Conservation (phyloP, 768 basidiomycete species). For the Xerocomellus chrysenteron region DNA sequence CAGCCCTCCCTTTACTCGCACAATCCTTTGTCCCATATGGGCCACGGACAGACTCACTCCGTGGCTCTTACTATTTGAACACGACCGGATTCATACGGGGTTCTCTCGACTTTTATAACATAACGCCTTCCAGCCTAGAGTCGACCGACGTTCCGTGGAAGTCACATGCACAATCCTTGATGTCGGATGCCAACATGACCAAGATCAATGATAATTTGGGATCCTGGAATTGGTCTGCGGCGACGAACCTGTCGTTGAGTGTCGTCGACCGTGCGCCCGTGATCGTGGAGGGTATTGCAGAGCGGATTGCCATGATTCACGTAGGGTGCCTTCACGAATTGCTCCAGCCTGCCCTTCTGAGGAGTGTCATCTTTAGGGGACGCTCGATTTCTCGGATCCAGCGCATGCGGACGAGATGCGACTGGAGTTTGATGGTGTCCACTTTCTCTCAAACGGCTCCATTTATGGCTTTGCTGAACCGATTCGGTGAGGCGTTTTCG, state of each 20-base stretch:
- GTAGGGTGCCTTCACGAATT: constrained; percentile 41
- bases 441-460: constrained; percentile 69
- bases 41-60: constrained; percentile 41
- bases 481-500: constrained; percentile 45
- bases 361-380: constrained; percentile 47
- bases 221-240: constrained; percentile 69
- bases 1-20: constrained; percentile 46
- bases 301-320: constrained; percentile 59
- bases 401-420: constrained; percentile 55
- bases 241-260: constrained; percentile 63
- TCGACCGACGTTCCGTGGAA: constrained; percentile 46
- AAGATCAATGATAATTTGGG: constrained; percentile 48
- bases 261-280: constrained; percentile 58
- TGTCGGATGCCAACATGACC: constrained; percentile 51
- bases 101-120: constrained; percentile 58
- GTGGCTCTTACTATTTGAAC: constrained; percentile 67
- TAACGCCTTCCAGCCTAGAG: constrained; percentile 48
- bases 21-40: constrained; percentile 48
- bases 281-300: constrained; percentile 36
- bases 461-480: constrained; percentile 75
- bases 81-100: constrained; percentile 80
- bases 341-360: constrained; percentile 4
- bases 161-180: constrained; percentile 47
- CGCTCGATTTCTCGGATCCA: constrained; percentile 61
- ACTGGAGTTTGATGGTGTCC: constrained; percentile 75